A percentile compares a stretch with the other conserved stretches of the same genome.
These are phyloP conservation scores for Ganoderma resinaceum DNA, from an alignment of 1,284 basidiomycete species.

Conservation along the genomic window DNA sequence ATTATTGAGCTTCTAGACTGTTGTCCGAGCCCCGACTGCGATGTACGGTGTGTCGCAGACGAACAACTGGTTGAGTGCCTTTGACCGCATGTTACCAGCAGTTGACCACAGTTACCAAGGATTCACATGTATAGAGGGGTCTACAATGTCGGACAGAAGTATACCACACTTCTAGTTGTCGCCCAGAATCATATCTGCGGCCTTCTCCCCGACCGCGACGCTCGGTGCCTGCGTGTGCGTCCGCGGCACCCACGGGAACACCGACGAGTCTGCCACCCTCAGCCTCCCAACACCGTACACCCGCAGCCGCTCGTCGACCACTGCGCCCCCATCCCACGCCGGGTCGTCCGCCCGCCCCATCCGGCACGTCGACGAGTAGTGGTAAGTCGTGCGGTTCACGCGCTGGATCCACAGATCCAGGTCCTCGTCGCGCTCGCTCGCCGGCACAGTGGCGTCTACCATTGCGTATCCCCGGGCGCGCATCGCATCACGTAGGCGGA, in stretches of 20 bases:
- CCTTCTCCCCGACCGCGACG: slow-evolving; percentile 46
- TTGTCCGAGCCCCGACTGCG: too few relatives aligned
- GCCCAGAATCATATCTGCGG: slow-evolving; percentile 34
- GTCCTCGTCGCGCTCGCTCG: slow-evolving; percentile 36
- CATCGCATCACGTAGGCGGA: slow-evolving; percentile 47
- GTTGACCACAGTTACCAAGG: too few relatives aligned
- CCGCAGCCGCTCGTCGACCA: slow-evolving; percentile 55
- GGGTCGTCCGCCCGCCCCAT: slow-evolving; percentile 43
- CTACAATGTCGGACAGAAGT: too few relatives aligned
- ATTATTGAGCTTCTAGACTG: too few relatives aligned
- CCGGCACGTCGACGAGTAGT: slow-evolving; percentile 46
- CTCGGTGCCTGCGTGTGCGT: slow-evolving; percentile 47
- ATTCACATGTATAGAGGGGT: too few relatives aligned
- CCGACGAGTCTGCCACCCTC: slow-evolving; percentile 48
- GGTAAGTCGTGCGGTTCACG: slow-evolving; percentile 41
- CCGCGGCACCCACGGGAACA: slow-evolving; percentile 46
- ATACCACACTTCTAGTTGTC: not conserved
- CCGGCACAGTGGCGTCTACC: slow-evolving; percentile 40
- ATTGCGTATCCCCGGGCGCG: slow-evolving; percentile 39
- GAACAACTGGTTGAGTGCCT: too few relatives aligned
- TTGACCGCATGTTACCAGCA: too few relatives aligned
- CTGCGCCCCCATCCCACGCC: slow-evolving; percentile 43
- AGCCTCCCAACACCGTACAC: slow-evolving; percentile 56
- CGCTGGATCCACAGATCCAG: slow-evolving; percentile 41
- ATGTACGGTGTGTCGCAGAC: too few relatives aligned